Evolutionary conservation across 306 rosid species (phyloP), one percentile per base, ranked within the genome.

Genomic region (Quercus bicolor): DNA sequence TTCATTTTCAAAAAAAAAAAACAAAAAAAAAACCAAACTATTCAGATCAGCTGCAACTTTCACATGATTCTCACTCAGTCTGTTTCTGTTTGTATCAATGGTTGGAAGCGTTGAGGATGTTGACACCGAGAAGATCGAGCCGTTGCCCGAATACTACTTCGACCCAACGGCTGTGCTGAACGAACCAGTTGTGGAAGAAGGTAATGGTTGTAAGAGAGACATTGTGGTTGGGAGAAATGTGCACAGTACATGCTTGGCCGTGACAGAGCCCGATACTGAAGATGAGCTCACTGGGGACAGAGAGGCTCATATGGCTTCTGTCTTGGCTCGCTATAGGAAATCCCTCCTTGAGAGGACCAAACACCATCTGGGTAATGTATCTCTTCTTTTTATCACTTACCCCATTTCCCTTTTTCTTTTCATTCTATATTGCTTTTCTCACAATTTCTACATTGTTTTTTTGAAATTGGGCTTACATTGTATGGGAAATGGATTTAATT

Each of bases 271-370:
- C 0, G 94, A 91, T 8, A 80, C 78, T 51, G 86, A 93, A 70
- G 98, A 93, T 61, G 98, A 91, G 60, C 55, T 83, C 70, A 91
- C 97, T 1, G 98, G 98, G 15, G 98, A 93, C 40, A 89, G 81
- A 72, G 97, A 93, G 4, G 98, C 97, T 12, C 77, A 87, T 79
- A 89, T 91, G 93, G 98, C 94, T 21, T 75, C 94, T 82, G 93
- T 93, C 40, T 77, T 93, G 78, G 94, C 93, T 75, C 89, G 86
- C 29, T 93, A 91, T 68, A 80, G 85, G 64, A 93, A 80, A 80
- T 81, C 86, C 57, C 93, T 93, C 16, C 14, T 87, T 1, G 93
- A 93, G 80, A 84, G 88, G 80, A 93, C 98, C 15, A 91, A 84
- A 45, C 79, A 88, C 79, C 97, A 91, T 87, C 69, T 93, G 74